phyloP scores from a whole-genome alignment of 148 eudicot species.

The Silene uniflora region DNA sequence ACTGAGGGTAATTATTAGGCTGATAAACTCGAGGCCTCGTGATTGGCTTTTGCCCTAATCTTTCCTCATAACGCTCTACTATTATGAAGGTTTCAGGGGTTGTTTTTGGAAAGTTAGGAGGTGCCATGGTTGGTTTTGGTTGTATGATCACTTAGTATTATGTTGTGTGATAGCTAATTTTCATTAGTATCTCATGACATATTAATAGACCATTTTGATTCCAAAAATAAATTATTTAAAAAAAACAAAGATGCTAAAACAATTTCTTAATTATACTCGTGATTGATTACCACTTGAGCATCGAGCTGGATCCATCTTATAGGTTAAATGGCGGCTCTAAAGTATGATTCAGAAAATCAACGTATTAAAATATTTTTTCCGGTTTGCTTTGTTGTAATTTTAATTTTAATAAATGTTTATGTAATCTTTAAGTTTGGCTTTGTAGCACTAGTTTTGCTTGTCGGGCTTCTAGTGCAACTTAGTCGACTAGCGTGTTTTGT shows the following conservation, averaged over 20 bases:
- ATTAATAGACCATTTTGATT: background rate
- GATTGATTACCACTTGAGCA: no score
- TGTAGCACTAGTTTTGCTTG: no score
- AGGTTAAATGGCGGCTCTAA: no score
- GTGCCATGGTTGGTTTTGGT: slow-evolving; percentile 6
- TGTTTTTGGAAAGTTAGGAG: slow-evolving; percentile 2
- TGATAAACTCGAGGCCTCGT: background rate
- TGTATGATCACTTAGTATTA: no score
- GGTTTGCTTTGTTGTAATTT: no score
- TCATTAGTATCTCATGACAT: background rate
- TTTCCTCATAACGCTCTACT: background rate
- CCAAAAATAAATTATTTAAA: background rate
- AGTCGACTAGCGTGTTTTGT: no score
- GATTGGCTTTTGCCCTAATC: background rate
- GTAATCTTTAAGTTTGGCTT: no score
- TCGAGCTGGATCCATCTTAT: no score
- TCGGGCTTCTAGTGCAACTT: no score
- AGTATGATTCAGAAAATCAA: no score
- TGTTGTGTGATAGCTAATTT: background rate
- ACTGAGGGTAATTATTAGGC: background rate
- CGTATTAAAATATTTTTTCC: no score
- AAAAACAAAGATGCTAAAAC: background rate
- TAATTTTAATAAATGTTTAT: no score
- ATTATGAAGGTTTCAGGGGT: slow-evolving; percentile 12
- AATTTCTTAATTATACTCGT: background rate